Evolutionary conservation across 1,284 basidiomycete species (phyloP).

Genomic region (Waitea zeae): DNA sequence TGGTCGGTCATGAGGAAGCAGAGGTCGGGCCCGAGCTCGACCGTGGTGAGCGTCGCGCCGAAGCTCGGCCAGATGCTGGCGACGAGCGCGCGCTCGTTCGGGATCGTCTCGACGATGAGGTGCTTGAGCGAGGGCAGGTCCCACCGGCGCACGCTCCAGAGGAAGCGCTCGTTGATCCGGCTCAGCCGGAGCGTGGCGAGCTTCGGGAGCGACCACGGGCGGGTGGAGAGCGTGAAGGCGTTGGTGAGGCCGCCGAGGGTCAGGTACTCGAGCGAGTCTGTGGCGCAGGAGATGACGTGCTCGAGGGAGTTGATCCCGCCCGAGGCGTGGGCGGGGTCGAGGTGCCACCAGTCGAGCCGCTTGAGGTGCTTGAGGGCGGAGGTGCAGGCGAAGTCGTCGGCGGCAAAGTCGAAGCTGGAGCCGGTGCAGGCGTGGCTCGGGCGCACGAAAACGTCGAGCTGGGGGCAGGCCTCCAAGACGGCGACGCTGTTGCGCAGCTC

Average conservation of each 20-base stretch:
- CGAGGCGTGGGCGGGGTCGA: constrained; percentile 35
- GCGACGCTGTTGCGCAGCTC: too few relatives aligned
- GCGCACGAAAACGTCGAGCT: too few relatives aligned
- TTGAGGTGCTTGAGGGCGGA: too few relatives aligned
- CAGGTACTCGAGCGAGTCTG: constrained; percentile 39
- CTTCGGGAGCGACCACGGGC: background rate
- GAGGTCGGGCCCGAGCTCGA: background rate
- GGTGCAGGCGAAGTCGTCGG: too few relatives aligned
- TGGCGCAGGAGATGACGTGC: constrained; percentile 30
- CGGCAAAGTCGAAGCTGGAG: too few relatives aligned
- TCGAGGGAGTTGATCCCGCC: constrained; percentile 48
- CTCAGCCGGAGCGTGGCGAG: background rate
- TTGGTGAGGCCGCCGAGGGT: constrained; percentile 32
- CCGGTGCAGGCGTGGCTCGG: too few relatives aligned
- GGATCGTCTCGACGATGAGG: background rate
- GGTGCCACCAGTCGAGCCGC: constrained; percentile 55
- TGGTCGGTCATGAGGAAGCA: background rate
- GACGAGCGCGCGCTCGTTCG: background rate
- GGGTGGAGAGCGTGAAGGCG: constrained; percentile 1
- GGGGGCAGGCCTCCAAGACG: too few relatives aligned
- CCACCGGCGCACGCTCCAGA: background rate
- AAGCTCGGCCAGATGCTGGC: background rate
- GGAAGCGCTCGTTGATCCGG: background rate
- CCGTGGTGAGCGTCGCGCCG: background rate
- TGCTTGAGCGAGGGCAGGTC: background rate